A percentile compares a stretch with the other conserved stretches of the same genome.
Evolutionary conservation across 2,329 filamentous ascomycete genomes (phyloP).

Genomic region (Fusarium sterilihyphosum): DNA sequence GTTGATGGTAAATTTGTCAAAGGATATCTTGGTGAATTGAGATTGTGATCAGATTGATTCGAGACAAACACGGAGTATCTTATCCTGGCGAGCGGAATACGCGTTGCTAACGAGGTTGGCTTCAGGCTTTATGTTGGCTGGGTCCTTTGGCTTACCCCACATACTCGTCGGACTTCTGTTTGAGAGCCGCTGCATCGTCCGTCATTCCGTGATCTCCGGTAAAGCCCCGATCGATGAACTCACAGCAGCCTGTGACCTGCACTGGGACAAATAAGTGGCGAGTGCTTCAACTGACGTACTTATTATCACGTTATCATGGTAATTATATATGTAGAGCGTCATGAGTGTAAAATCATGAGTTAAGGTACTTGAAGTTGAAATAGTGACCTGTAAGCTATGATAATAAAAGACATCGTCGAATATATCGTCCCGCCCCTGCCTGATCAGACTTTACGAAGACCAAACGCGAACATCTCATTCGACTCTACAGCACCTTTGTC

Average conservation of each 20-base stretch:
- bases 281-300: not conserved
- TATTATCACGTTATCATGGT: not conserved
- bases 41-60: not conserved
- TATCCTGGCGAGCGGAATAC: not conserved
- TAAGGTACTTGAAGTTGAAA: not conserved
- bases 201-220: not conserved
- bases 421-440: not conserved
- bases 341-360: not conserved
- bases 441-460: not conserved
- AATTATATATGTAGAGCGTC: not conserved
- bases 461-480: slow-evolving; percentile 44
- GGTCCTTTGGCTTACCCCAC: not conserved
- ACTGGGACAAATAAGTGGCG: not conserved
- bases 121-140: not conserved
- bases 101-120: not conserved
- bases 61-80: not conserved
- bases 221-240: not conserved
- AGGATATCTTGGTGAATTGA: not conserved
- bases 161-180: not conserved
- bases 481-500: slow-evolving; percentile 44
- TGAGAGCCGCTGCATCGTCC: not conserved
- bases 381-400: not conserved
- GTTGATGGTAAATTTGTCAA: not conserved
- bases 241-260: not conserved
- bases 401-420: not conserved